Conservation (phyloP, 1,284 basidiomycete species). For the Athelia psychrophila region DNA sequence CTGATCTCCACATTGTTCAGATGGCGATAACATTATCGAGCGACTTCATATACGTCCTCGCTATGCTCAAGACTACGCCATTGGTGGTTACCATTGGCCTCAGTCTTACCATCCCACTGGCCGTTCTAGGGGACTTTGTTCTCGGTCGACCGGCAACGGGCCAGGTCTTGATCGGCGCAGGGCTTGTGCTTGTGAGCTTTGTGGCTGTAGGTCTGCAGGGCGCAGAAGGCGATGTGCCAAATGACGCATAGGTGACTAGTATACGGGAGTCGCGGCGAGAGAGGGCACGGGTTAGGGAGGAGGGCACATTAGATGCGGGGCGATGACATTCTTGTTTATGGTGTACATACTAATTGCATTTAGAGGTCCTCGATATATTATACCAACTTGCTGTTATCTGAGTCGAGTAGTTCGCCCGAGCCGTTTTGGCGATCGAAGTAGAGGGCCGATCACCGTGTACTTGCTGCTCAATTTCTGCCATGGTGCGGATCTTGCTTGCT, state of each 20-base stretch:
- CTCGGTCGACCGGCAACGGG: conserved; percentile 52
- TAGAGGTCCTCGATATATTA: too few species aligned
- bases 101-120: conserved; percentile 92
- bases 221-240: conserved; percentile 21
- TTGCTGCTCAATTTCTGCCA: too few species aligned
- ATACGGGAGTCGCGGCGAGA: neutral
- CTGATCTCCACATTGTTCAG: conserved; percentile 32
- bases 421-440: too few species aligned
- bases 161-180: conserved; percentile 64
- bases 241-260: neutral
- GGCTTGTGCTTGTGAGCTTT: conserved; percentile 67
- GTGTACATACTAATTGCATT: too few species aligned
- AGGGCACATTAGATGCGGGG: neutral
- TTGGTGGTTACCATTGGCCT: conserved; percentile 92
- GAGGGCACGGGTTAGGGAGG: neutral
- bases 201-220: conserved; percentile 65
- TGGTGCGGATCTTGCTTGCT: too few species aligned
- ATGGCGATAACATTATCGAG: conserved; percentile 85
- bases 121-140: conserved; percentile 78
- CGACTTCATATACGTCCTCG: conserved; percentile 86
- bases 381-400: too few species aligned
- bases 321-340: too few species aligned
- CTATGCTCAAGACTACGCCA: conserved; percentile 97
- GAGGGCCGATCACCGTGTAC: too few species aligned
- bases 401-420: too few species aligned